A percentile compares a stretch with the other conserved stretches of the same genome.
Evolutionary conservation across 2,329 filamentous ascomycete genomes (phyloP).

Genomic region (Blastomyces emzantsi): DNA sequence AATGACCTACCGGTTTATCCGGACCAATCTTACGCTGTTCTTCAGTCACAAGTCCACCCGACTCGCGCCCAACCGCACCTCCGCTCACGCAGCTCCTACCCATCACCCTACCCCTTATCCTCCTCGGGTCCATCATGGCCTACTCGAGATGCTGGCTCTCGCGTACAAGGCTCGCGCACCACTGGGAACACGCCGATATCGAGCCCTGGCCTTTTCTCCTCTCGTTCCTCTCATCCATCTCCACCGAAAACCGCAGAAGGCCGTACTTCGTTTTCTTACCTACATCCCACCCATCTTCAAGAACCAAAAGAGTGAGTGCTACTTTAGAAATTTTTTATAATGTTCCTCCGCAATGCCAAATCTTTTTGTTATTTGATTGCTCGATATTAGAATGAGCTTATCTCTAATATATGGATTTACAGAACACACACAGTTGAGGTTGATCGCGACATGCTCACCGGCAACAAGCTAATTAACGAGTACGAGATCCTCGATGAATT

Average conservation of each 20-base stretch:
- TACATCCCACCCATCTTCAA: slow-evolving; percentile 63
- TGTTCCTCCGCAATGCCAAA: neutral
- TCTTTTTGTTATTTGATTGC: slow-evolving; percentile 6
- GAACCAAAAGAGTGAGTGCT: slow-evolving; percentile 62
- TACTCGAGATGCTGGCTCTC: slow-evolving; percentile 17
- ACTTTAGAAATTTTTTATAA: neutral
- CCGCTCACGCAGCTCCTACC: slow-evolving; percentile 38
- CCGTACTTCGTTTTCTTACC: slow-evolving; percentile 48
- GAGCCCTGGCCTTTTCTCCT: slow-evolving; percentile 39
- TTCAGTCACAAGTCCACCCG: slow-evolving; percentile 37
- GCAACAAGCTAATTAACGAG: slow-evolving; percentile 93
- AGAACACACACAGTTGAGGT: slow-evolving; percentile 86
- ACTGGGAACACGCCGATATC: slow-evolving; percentile 41
- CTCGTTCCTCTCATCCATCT: slow-evolving; percentile 26
- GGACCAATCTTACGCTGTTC: slow-evolving; percentile 40
- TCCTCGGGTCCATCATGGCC: slow-evolving; percentile 19
- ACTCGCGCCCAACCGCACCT: slow-evolving; percentile 31
- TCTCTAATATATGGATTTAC: slow-evolving; percentile 7
- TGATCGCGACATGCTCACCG: slow-evolving; percentile 78
- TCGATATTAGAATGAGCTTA: neutral
- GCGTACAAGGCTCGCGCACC: slow-evolving; percentile 30
- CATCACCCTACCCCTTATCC: slow-evolving; percentile 27
- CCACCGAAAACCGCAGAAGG: slow-evolving; percentile 30
- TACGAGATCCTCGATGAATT: slow-evolving; percentile 97
- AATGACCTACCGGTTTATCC: slow-evolving; percentile 39